phyloP scores from a whole-genome alignment of 441 rosid species.

The Euphorbia celastroides region DNA sequence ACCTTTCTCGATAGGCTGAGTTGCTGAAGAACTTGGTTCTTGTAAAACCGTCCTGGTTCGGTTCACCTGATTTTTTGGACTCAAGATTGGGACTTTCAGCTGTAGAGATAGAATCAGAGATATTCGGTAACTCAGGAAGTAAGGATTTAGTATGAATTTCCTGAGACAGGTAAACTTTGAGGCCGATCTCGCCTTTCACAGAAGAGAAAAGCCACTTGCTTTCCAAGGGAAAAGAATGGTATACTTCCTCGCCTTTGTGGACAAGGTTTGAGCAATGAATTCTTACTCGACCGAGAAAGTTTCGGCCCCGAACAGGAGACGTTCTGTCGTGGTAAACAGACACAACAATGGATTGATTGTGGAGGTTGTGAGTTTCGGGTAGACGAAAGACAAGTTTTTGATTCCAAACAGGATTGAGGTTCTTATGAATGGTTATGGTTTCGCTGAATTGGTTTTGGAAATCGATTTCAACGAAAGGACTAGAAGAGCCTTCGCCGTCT shows the following conservation, averaged over 20 bases:
- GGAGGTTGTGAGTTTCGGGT: constrained; percentile 16
- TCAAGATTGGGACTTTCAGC: constrained; percentile 10
- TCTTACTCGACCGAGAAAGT: constrained; percentile 44
- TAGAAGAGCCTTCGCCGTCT: constrained; percentile 47
- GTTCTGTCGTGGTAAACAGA: constrained; percentile 38
- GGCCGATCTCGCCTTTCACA: constrained; percentile 52
- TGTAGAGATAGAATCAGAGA: constrained; percentile 7
- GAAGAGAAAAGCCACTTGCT: constrained; percentile 36
- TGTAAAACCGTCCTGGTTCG: constrained; percentile 16
- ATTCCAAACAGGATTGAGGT: constrained; percentile 46
- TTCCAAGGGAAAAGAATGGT: constrained; percentile 37
- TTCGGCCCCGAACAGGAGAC: constrained; percentile 28
- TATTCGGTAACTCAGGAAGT: constrained; percentile 8
- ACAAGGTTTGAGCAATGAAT: constrained; percentile 37
- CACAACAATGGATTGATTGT: constrained; percentile 26
- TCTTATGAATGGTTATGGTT: constrained; percentile 44
- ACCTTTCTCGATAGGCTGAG: too few relatives aligned
- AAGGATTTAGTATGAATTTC: constrained; percentile 24
- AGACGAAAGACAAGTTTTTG: constrained; percentile 42
- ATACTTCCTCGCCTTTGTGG: constrained; percentile 44
- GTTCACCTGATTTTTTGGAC: constrained; percentile 11
- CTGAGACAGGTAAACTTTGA: constrained; percentile 30
- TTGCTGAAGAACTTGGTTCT: constrained; percentile 32
- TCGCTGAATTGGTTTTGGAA: constrained; percentile 41
- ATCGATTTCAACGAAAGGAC: constrained; percentile 42